A percentile compares a stretch with the other conserved stretches of the same genome.
Conservation (phyloP, 176 grass and related monocot species). For the Musa acuminata region DNA sequence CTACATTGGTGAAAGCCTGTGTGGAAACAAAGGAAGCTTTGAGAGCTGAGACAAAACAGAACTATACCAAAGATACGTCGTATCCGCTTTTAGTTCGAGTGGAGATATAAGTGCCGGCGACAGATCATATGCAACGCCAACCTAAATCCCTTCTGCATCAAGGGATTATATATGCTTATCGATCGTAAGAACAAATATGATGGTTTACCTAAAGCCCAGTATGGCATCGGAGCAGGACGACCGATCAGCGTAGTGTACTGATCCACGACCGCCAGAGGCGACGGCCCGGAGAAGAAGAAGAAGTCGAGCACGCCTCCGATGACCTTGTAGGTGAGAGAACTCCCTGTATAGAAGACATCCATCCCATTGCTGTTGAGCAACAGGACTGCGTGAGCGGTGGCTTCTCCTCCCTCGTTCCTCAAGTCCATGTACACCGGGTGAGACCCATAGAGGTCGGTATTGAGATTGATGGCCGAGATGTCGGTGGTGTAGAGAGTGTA, state of each 20-base stretch:
- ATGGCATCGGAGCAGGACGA: constrained; percentile 75
- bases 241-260: constrained; percentile 83
- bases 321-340: constrained; percentile 72
- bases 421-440: constrained; percentile 92
- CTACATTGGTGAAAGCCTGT: constrained; percentile 94
- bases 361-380: constrained; percentile 94
- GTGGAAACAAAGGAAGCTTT: background rate
- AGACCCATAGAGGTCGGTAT: constrained; percentile 87
- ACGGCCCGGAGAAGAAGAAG: constrained; percentile 76
- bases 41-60: background rate
- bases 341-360: constrained; percentile 73
- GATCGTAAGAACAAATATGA: too few species aligned
- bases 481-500: constrained; percentile 89
- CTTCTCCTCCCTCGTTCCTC: constrained; percentile 33
- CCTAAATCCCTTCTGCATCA: background rate
- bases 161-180: background rate
- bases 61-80: background rate
- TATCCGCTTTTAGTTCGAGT: background rate
- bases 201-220: constrained; percentile 72
- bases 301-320: constrained; percentile 85
- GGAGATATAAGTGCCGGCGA: background rate
- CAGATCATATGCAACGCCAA: background rate
- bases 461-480: constrained; percentile 69
- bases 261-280: constrained; percentile 61
- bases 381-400: constrained; percentile 65